Base-by-base conservation (phyloP, 192 early-diverging fungal genomes). In the Coemansia sp. region DNA sequence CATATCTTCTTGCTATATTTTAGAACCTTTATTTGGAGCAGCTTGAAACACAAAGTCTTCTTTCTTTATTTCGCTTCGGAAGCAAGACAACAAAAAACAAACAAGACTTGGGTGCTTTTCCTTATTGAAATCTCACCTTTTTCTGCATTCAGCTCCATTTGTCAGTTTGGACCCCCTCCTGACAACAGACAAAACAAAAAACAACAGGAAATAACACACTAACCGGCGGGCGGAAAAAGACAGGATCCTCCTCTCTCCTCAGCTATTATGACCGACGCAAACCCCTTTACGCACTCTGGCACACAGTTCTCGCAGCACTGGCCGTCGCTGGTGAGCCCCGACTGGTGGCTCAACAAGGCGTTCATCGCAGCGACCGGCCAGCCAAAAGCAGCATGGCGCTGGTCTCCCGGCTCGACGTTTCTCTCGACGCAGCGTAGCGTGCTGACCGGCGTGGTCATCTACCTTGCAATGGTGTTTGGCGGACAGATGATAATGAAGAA, bases 401-500 rank as follows among this genome's bases (percentile, higher is more conserved):
- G 79, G 79, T 59, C 29, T 41, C 79, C 79, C n/a, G 79, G 79
- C n/a, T 64, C 62, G 30, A 81, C 79, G 15, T 45, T 63, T 17
- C 62, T 81, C 37, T 81, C 79, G 62, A 81, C 79, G 14, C 79
- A 81, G 54, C 79, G 72, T 58, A 59, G 44, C 22, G 79, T 81
- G 31, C 79, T 81, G 47, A 55, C 74, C 15, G 79, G 79, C 69
- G 72, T 83, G 2, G 75, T 78, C 6, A n/a, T 70, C n/a, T 94
- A 94, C 73, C 82, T 90, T 38, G 63, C 83, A n/a, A 82, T 91
- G 68, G 87, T 94, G 71, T 92, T 92, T 83, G 90, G 92, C 59
- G 89, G 87, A 2, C 88, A 87, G 53, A 65, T 75, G 61, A 63
- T 91, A 53, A 91, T 93, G 91, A 84, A 74, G 72, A 65, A 71